Conservation (phyloP, 2,329 filamentous ascomycete species). For the Cylindrodendrum hubeiense region DNA sequence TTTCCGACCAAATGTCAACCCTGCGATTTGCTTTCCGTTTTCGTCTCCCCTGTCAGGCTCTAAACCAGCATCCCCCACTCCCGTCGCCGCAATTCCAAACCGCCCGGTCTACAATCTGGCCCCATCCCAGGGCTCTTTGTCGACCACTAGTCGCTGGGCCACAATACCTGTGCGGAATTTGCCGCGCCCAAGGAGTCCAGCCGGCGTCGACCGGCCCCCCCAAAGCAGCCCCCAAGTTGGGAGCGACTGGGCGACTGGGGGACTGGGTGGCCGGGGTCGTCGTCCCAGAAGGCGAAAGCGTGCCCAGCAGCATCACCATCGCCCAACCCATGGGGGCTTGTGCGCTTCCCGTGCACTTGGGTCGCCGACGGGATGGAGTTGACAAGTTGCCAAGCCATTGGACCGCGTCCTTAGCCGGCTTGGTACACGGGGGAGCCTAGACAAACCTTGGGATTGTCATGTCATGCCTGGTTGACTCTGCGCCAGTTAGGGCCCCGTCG, state of each 20-base stretch:
- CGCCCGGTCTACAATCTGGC: slow-evolving; percentile 31
- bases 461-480: neutral
- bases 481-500: neutral
- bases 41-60: slow-evolving; percentile 32
- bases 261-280: neutral
- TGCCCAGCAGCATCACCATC: neutral
- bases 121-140: slow-evolving; percentile 26
- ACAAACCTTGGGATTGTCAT: neutral
- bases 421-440: neutral
- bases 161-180: slow-evolving; percentile 17
- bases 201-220: neutral
- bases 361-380: slow-evolving; percentile 15
- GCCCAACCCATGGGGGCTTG: slow-evolving; percentile 14
- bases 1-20: slow-evolving; percentile 30
- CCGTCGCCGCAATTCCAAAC: slow-evolving; percentile 42
- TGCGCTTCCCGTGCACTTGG: slow-evolving; percentile 34
- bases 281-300: slow-evolving; percentile 15
- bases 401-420: slow-evolving; percentile 8
- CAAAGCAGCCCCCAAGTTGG: no score
- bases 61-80: slow-evolving; percentile 40
- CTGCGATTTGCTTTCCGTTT: slow-evolving; percentile 44
- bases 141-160: neutral
- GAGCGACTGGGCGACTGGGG: neutral
- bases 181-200: slow-evolving; percentile 14
- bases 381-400: slow-evolving; percentile 9